Evolutionary conservation across 192 early-diverging fungal species (phyloP), one percentile per base, ranked within the genome.

Genomic region (Linnemannia elongata): DNA sequence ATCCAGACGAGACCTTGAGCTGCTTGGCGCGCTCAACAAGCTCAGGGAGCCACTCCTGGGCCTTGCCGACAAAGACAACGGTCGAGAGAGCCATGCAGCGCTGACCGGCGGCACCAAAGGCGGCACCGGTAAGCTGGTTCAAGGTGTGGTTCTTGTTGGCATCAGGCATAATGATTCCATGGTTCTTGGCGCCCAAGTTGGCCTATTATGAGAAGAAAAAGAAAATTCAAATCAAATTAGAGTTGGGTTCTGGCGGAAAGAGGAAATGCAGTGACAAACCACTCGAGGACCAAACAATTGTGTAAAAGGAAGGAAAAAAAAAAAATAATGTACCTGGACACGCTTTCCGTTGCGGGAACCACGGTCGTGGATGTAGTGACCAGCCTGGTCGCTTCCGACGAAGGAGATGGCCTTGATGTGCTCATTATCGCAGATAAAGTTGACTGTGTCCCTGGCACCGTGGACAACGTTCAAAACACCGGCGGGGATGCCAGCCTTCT

Each of bases 51-150:
- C 97, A 98, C 20, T 95, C 90, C 72, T 91, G 88, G 38, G 97
- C 87, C 76, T 95, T 90, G 54, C 97, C 98, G 44, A 99, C 98
- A 89, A 98, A 97, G 38, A 99, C 92, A 2, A 91, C 94, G 24
- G 97, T 97, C 52, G 96, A 97, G 10, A 99, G 93, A 72, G 98
- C 98, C 98, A 99, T 99, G 90, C 98, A 99, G 20, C 98, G 95
- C 90, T 98, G 97, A 57, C 98, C 98, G 41, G 97, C 97, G n/a
- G 97, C 97, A 74, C 98, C 98, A 85, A 99, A 99, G 35, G 98
- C 97, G 42, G 98, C 97, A 27, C 98, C 97, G 41, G 94, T 91
- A 55, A 99, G 93, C 78, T 94, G 93, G 88, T 98, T 98, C 57
- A 99, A 92, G n/a, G 98, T 94, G 78, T 96, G 93, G 90, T 99